Conservation (phyloP, 805 yeast genomes). For the Yarrowia osloensis region DNA sequence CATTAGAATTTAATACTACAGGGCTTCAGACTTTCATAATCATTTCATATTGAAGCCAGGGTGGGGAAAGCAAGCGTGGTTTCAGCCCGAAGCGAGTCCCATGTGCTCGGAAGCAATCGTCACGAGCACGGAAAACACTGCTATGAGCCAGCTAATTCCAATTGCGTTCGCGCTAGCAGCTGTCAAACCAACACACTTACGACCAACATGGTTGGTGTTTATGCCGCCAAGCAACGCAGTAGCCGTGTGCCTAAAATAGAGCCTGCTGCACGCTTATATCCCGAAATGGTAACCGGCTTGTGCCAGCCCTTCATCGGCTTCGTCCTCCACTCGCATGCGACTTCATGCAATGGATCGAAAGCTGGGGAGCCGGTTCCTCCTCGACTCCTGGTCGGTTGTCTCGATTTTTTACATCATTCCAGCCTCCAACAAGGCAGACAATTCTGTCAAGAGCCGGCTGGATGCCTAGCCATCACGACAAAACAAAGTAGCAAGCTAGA, state of each 20-base stretch:
- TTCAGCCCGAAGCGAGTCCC: too few species aligned
- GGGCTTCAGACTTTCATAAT: neutral
- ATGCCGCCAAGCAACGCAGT: neutral
- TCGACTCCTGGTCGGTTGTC: neutral
- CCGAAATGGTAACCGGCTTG: neutral
- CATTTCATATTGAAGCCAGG: neutral
- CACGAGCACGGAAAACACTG: too few species aligned
- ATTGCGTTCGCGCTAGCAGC: too few species aligned
- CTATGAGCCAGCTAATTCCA: too few species aligned
- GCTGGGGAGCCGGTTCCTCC: neutral
- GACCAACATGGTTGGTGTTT: neutral
- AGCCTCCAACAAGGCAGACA: neutral
- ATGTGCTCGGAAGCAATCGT: too few species aligned
- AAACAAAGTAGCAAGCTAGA: neutral
- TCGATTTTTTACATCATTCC: neutral
- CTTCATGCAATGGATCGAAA: conserved; percentile 1
- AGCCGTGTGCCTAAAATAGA: conserved; percentile 5
- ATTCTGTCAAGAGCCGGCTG: neutral
- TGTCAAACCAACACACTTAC: neutral
- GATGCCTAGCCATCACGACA: too few species aligned
- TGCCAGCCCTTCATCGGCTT: neutral
- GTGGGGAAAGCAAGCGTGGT: too few species aligned
- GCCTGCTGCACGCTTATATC: neutral
- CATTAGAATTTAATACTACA: neutral
- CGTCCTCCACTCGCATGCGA: neutral